Conservation (phyloP, 352 stramenopile species). For the Phytophthora sojae region DNA sequence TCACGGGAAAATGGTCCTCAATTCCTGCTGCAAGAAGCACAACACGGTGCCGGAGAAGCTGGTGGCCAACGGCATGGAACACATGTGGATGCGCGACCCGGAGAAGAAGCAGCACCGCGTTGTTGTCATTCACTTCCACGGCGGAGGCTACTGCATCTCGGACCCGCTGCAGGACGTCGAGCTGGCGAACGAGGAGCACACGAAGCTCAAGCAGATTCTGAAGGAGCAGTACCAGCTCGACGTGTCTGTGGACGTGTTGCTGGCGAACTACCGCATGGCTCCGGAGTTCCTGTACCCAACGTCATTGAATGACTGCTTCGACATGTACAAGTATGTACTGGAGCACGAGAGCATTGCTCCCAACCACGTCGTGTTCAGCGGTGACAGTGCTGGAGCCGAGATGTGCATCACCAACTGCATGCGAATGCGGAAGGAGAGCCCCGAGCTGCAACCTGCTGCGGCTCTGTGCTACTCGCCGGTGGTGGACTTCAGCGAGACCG, state of each 20-base stretch:
- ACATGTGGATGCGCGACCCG: constrained; percentile 47
- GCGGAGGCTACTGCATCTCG: constrained; percentile 49
- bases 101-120: constrained; percentile 33
- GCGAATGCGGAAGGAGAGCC: constrained; percentile 31
- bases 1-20: constrained; percentile 36
- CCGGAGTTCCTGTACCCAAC: constrained; percentile 48
- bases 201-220: constrained; percentile 30
- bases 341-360: constrained; percentile 28
- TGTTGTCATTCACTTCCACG: constrained; percentile 58
- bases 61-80: constrained; percentile 44
- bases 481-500: constrained; percentile 31
- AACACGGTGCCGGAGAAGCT: constrained; percentile 33
- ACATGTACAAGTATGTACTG: constrained; percentile 54
- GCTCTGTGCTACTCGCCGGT: constrained; percentile 36
- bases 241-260: constrained; percentile 47
- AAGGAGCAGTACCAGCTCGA: constrained; percentile 21
- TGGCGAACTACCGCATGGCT: constrained; percentile 68
- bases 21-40: constrained; percentile 29
- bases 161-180: constrained; percentile 41
- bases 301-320: constrained; percentile 47
- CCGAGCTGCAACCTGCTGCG: constrained; percentile 25
- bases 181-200: constrained; percentile 35
- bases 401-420: constrained; percentile 44
- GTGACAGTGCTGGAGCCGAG: constrained; percentile 57
- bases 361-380: constrained; percentile 37